These are phyloP conservation scores for Crithidia bombi DNA, from an alignment of 208 protist genomes.

Conservation along the genomic window DNA sequence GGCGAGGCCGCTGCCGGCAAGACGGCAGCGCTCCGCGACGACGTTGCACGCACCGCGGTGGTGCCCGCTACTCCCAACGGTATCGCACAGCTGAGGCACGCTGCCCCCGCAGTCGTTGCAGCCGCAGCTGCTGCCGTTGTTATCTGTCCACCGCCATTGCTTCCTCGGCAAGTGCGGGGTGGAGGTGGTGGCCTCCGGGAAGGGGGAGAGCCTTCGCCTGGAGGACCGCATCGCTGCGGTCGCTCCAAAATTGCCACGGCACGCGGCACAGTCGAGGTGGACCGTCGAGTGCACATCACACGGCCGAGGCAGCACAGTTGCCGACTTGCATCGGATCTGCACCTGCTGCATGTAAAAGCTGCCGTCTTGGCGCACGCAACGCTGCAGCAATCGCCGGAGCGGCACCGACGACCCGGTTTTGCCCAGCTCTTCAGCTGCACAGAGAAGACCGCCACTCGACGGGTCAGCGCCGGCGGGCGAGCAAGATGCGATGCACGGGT, in stretches of 20 bases:
- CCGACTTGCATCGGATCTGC: slow-evolving; percentile 23
- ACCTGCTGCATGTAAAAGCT: slow-evolving; percentile 13
- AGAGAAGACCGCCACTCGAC: background rate
- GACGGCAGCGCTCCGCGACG: slow-evolving; percentile 2
- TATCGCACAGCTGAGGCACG: no score
- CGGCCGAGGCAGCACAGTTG: slow-evolving; percentile 8
- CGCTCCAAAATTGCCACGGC: background rate
- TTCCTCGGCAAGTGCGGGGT: background rate
- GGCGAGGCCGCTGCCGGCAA: slow-evolving; percentile 2
- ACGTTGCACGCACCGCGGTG: background rate
- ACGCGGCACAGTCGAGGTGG: background rate
- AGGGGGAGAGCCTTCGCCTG: background rate
- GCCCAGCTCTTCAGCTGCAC: background rate
- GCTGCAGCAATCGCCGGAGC: background rate
- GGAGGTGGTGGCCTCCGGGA: background rate
- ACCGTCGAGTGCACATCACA: background rate
- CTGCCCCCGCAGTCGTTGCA: no score
- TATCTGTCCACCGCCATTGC: slow-evolving; percentile 12
- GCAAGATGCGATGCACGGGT: background rate
- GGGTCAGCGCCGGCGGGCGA: background rate
- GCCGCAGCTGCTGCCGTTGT: background rate
- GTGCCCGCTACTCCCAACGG: background rate
- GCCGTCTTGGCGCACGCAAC: slow-evolving; percentile 7
- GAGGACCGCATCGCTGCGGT: background rate
- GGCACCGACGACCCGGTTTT: background rate